phyloP scores from a whole-genome alignment of 2,329 filamentous ascomycete species.

The Fusarium abutilonis region DNA sequence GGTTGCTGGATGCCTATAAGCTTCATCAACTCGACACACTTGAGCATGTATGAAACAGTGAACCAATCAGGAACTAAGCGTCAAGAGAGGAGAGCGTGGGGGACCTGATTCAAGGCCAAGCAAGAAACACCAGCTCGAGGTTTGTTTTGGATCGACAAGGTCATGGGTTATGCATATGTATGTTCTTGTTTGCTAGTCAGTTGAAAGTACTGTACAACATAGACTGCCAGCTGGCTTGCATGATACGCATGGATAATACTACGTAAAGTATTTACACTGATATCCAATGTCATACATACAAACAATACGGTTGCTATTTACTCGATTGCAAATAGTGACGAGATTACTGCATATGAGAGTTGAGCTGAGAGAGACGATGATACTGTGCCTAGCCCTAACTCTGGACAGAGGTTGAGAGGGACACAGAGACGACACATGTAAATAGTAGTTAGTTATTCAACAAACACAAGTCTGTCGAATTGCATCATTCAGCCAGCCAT shows the following conservation, averaged over 20 bases:
- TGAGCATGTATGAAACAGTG: conserved; percentile 10
- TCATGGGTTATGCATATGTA: background rate
- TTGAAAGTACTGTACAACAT: background rate
- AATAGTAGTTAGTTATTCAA: background rate
- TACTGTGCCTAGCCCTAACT: conserved; percentile 5
- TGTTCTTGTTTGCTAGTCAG: background rate
- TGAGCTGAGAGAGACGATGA: conserved; percentile 20
- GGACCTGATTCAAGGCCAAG: background rate
- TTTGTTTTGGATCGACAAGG: conserved; percentile 14
- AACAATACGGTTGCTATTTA: conserved; percentile 39
- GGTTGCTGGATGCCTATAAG: too few species aligned
- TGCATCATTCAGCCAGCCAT: conserved; percentile 29
- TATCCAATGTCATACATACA: background rate
- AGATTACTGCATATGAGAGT: conserved; percentile 30
- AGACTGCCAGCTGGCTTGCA: conserved; percentile 23
- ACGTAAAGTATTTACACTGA: too few species aligned
- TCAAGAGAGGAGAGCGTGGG: background rate
- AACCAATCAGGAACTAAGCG: conserved; percentile 21
- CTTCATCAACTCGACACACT: too few species aligned
- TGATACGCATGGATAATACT: background rate
- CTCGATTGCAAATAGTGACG: conserved; percentile 20
- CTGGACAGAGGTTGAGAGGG: background rate
- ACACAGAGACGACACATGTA: background rate
- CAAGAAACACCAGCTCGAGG: background rate
- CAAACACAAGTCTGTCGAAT: background rate